Evolutionary conservation across 2,329 filamentous ascomycete genomes (phyloP), one percentile per base, ranked within the genome.

Genomic region (Penicillium brasilianum): DNA sequence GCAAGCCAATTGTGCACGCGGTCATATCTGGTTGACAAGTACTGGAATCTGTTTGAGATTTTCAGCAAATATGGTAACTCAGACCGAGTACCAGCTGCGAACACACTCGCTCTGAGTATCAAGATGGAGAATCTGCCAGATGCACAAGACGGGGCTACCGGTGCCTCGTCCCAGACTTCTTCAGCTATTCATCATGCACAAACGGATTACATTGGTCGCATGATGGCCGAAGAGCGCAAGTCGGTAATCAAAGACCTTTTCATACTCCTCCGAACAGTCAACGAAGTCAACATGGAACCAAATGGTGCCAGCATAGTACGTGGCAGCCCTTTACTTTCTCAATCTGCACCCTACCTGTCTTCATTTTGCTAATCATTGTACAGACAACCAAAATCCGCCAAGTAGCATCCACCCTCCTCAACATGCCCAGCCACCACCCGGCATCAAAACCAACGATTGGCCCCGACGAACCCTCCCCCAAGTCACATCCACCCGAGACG

Each of bases 11-110:
- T 97, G 10, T 88, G 89, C 2, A 96, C 92, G 0, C 85, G 93
- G 25, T 94, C 91, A 0, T 93, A 92, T 73, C 87, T 94, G 59
- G 91, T 96, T 0, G 92, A 96, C 74, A 89, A 93, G 65, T 96
- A 94, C 77, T 92, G 92, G 75, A 88, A 88, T 68, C 82, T 95
- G 1, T 87, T 88, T 39, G 90, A 93, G 56, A 85, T 88, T 1
- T 86, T 89, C 68, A 72, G 69, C 37, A 67, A 64, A 54, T 69
- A 70, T 39, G 68, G 71, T 6, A 67, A 66, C 16, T 57, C 63
- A 7, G 48, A 66, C 6, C 66, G 65, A 16, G 60, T 64, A 13
- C 43, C 58, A 2, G 57, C 63, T 7, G 61, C 64, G 48, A 60
- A 57, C 53, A 18, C 55, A 53, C 25, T 56, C 14, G 43, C 43